Evolutionary conservation across 2,329 filamentous ascomycete genomes (phyloP), one percentile per base, ranked within the genome.

Genomic region (Xylariaceae sp.): DNA sequence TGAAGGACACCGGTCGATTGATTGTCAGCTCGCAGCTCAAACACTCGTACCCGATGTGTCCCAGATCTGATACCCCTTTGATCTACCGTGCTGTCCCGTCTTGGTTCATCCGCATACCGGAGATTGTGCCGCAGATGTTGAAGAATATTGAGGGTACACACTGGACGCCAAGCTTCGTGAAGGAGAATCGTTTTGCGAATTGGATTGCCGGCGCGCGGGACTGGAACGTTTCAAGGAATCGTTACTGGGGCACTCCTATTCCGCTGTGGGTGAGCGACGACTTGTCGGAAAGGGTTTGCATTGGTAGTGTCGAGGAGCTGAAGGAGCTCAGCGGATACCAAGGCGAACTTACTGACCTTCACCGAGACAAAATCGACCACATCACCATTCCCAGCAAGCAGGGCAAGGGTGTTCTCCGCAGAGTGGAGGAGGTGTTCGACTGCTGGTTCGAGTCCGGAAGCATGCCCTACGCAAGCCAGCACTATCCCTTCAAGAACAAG

Each of bases 391-490:
- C 89, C 1, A 93, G 85, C 56, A 83, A 85, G 60, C 73, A 81
- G 61, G 89, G 89, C 47, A 94, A 90, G 54, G 89, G 88, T 14
- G 69, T 72, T n/a, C 65, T 95, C 42, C 80, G 73, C 50, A 80
- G 89, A 46, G 73, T 92, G 8, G 80, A 87, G 32, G 88, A 94
- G 56, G 86, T 95, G 4, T 94, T 95, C 49, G 89, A 95, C 62
- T 95, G 89, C 56, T 95, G 89, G 88, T 94, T 94, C 43, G 89
- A 95, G 60, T 94, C 88, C 27, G 89, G 89, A 40, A 89, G 83
- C 55, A 95, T 95, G 89, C 89, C 89, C 3, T 95, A 94, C 55
- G 84, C 86, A 26, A 88, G 82, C 45, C 77, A 83, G 42, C 89
- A 95, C 58, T 95, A 93, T 55, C 89, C 89, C 5, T 95, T 95